A percentile compares a stretch with the other conserved stretches of the same genome.
Conservation (phyloP, 306 rosid genomes). For the Cyclanthera cordifolia region DNA sequence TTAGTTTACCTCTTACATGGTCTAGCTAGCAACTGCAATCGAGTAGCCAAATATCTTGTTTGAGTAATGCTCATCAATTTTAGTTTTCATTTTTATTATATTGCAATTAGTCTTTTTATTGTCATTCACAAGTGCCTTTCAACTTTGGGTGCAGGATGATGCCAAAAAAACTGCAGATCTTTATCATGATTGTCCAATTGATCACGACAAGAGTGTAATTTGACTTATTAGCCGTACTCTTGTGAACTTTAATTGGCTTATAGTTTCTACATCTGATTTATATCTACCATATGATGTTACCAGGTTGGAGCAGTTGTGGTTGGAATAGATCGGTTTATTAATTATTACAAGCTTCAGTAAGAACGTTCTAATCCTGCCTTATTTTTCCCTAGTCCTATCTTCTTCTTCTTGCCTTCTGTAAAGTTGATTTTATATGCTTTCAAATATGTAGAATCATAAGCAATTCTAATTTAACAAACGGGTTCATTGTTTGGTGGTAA, state of each 20-base stretch:
- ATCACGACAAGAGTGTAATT: constrained; percentile 83
- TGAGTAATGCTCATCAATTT: background rate
- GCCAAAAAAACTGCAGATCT: constrained; percentile 42
- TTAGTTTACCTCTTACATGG: background rate
- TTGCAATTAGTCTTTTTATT: background rate
- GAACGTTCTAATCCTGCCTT: constrained; percentile 17
- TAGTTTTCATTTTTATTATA: background rate
- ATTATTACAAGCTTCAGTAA: constrained; percentile 97
- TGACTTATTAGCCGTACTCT: constrained; percentile 25
- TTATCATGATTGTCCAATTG: constrained; percentile 42
- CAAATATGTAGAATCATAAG: background rate
- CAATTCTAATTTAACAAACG: background rate
- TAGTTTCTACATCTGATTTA: constrained; percentile 17
- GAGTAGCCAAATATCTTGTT: background rate
- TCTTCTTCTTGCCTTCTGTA: background rate
- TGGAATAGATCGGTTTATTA: constrained; percentile 69
- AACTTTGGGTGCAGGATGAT: constrained; percentile 54
- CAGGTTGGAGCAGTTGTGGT: constrained; percentile 99
- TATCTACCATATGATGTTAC: constrained; percentile 17
- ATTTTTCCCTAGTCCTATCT: background rate
- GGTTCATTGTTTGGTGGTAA: too few species aligned
- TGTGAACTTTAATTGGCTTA: constrained; percentile 13
- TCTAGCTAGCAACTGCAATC: background rate
- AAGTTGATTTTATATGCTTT: background rate
- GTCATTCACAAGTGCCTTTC: background rate